Conservation (phyloP, 2,329 filamentous ascomycete genomes). For the Pseudogymnoascus sp. region DNA sequence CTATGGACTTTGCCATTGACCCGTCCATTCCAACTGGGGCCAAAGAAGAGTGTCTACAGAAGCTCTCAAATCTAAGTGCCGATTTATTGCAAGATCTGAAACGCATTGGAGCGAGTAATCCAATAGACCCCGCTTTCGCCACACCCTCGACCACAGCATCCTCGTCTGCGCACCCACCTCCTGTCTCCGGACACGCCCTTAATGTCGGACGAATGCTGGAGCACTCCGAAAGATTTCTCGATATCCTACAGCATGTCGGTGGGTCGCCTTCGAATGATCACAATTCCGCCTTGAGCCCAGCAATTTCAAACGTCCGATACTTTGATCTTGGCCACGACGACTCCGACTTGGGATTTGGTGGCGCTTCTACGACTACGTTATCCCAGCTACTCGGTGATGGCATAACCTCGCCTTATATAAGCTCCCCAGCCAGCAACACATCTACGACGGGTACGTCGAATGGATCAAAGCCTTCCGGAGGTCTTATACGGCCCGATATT, state of each 20-base stretch:
- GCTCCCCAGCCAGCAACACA: not conserved
- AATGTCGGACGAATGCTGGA: not conserved
- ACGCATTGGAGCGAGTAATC: not conserved
- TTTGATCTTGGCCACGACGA: not conserved
- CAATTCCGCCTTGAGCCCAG: not conserved
- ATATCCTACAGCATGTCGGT: not conserved
- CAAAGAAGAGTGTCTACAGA: not conserved
- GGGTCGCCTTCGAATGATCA: not conserved
- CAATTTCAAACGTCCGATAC: not conserved
- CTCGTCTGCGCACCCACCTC: not conserved
- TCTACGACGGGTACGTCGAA: not conserved
- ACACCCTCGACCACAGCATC: not conserved
- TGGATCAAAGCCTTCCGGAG: not conserved
- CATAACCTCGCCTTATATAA: not conserved
- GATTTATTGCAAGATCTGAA: not conserved
- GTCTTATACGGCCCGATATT: not conserved
- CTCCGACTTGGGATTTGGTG: not conserved
- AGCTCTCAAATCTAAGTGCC: not conserved
- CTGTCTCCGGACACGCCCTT: not conserved
- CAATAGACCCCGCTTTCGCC: not conserved
- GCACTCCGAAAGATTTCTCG: not conserved
- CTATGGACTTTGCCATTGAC: not conserved
- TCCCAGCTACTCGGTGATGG: not conserved
- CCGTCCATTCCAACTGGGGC: not conserved
- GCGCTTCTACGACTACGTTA: not conserved